Conservation (phyloP, 2,329 filamentous ascomycete species). For the Pseudogymnoascus destructans region DNA sequence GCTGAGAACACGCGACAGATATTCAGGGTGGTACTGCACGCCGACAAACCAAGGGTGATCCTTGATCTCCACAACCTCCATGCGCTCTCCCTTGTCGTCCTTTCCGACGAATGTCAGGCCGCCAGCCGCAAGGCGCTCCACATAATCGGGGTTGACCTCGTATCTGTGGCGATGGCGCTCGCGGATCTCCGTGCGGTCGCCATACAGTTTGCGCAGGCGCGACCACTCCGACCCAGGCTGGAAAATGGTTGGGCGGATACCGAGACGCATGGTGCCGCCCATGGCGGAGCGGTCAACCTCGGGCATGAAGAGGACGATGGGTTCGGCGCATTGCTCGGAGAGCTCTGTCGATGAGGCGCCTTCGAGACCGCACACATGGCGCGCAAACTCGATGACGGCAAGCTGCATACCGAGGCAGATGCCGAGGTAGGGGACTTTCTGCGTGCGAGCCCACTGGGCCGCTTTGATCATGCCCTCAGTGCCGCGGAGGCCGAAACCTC, state of each 20-base stretch:
- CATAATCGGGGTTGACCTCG: constrained; percentile 73
- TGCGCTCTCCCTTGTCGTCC: constrained; percentile 62
- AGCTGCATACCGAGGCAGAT: constrained; percentile 90
- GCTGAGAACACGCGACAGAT: constrained; percentile 59
- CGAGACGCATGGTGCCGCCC: constrained; percentile 80
- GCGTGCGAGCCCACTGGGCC: constrained; percentile 74
- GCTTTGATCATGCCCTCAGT: constrained; percentile 83
- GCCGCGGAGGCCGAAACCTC: constrained; percentile 58
- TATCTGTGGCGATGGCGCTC: constrained; percentile 85
- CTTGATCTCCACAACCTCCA: constrained; percentile 73
- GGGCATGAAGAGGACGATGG: constrained; percentile 82
- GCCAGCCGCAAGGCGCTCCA: constrained; percentile 51
- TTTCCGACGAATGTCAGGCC: constrained; percentile 69
- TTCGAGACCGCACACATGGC: constrained; percentile 55
- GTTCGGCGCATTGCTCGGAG: constrained; percentile 19
- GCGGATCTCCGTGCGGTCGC: constrained; percentile 38
- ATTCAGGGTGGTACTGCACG: constrained; percentile 85
- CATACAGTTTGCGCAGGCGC: constrained; percentile 63
- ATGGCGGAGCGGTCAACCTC: constrained; percentile 65
- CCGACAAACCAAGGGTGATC: constrained; percentile 78
- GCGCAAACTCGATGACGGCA: constrained; percentile 78
- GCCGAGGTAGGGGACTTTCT: constrained; percentile 71
- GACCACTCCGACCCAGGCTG: constrained; percentile 66
- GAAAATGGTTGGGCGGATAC: constrained; percentile 61
- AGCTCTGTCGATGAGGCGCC: constrained; percentile 26